Percentiles rank a stretch among this genome's conserved stretches.
Evolutionary conservation across 495 filamentous ascomycete species (phyloP).

Genomic region (Penicillium mononematosum): DNA sequence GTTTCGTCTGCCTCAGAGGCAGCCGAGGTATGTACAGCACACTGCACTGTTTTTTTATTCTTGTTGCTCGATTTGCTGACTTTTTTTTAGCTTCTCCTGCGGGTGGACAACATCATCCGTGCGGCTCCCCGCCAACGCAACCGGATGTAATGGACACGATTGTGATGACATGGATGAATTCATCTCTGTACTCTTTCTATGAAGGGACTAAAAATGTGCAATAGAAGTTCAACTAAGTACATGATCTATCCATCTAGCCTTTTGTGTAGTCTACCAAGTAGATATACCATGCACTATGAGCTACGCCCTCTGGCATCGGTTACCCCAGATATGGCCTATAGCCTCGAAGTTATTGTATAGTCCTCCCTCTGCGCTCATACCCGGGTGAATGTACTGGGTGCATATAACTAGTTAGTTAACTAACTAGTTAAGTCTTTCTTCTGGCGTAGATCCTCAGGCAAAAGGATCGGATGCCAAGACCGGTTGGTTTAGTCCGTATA

Average conservation of each 20-base stretch:
- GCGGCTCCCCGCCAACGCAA: constrained; percentile 73
- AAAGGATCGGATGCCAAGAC: neutral
- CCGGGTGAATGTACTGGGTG: neutral
- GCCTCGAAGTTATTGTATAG: neutral
- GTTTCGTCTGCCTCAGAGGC: constrained; percentile 94
- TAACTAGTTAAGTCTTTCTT: neutral
- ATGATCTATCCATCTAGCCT: constrained; percentile 8
- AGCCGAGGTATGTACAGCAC: constrained; percentile 67
- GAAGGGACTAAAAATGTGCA: constrained; percentile 16
- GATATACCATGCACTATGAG: neutral
- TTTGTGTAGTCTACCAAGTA: neutral
- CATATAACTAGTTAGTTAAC: neutral
- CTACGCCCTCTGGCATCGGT: neutral
- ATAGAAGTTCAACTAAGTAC: constrained; percentile 17
- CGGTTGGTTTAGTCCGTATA: no score
- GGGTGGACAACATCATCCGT: constrained; percentile 86
- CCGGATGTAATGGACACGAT: constrained; percentile 55
- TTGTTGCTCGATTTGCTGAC: constrained; percentile 2
- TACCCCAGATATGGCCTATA: neutral
- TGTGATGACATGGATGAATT: constrained; percentile 23
- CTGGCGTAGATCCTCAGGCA: neutral
- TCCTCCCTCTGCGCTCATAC: neutral
- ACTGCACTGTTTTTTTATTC: neutral
- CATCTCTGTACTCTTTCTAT: constrained; percentile 19
- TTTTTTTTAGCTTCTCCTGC: constrained; percentile 61